Evolutionary conservation across 345 rosid species (phyloP), one percentile per base, ranked within the genome.

Genomic region (Lepidium sativum): DNA sequence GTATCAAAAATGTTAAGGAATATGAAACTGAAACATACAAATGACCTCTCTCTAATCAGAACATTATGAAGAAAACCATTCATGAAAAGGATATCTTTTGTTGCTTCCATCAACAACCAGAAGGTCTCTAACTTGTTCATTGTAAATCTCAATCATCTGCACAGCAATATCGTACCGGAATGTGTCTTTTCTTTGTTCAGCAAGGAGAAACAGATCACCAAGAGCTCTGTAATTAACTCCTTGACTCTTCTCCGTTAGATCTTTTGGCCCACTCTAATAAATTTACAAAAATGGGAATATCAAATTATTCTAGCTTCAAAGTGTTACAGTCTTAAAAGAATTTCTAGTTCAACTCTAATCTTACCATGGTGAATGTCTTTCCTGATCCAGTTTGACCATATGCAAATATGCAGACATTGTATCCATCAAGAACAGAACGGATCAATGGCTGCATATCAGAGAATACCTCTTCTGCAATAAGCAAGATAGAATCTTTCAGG

Each of bases 361-460:
- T 69, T 84, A 92, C 98, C 98, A 92, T 92, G 11, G 98, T 92
- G 67, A 27, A 86, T 37, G 98, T 92, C 77, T 92, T 92, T 54
- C 98, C 98, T 6, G 98, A 92, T 68, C 97, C 97, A 4, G 97
- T 94, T 76, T 94, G 99, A 13, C 99, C 97, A 68, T 94, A 90
- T 58, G 99, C 99, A 87, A 94, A 94, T 78, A 94, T 94, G 80
- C 99, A 94, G 33, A 94, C 97, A 74, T 90, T 94, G 76, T 80
- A 94, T 25, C 99, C 99, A 65, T 94, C 99, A 52, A 94, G 88
- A 77, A 84, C 99, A 13, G 99, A 89, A 43, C 99, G 96, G 74
- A 94, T 75, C 62, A 94, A 60, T 45, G 99, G 99, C 82, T 87
- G 90, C 88, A 91, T 94, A 74, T 94, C 99, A 35, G 88, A 81